These are phyloP conservation scores for Fistulina hepatica DNA, from an alignment of 1,284 basidiomycete species.

Conservation along the genomic window DNA sequence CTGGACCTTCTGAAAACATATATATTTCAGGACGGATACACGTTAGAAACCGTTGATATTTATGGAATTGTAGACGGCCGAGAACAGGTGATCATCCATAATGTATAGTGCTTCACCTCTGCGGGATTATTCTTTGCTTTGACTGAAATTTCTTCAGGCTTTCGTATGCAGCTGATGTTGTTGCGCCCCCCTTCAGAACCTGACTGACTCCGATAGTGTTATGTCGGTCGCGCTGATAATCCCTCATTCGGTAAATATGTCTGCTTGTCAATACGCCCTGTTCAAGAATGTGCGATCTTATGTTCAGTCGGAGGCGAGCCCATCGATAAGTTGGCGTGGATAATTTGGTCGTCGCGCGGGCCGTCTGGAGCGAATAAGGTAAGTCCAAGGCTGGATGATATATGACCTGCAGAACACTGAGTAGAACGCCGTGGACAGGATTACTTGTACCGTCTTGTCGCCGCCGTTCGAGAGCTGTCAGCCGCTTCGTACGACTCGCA, in stretches of 20 bases:
- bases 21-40: constrained; percentile 50
- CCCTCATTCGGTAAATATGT: constrained; percentile 56
- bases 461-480: constrained; percentile 57
- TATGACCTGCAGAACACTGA: not conserved
- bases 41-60: constrained; percentile 53
- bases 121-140: not conserved
- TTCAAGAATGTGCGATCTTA: not conserved
- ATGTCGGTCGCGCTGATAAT: constrained; percentile 69
- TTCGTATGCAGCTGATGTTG: constrained; percentile 16
- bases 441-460: constrained; percentile 66
- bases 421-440: constrained; percentile 34
- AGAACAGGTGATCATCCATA: constrained; percentile 43
- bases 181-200: not conserved
- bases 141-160: constrained; percentile 18
- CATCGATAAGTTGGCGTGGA: constrained; percentile 50
- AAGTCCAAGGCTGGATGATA: not conserved
- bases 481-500: constrained; percentile 70
- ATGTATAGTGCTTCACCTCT: constrained; percentile 28
- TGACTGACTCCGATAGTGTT: constrained; percentile 36
- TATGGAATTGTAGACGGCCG: constrained; percentile 40
- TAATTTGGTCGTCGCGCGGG: constrained; percentile 65
- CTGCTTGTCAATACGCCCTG: not conserved
- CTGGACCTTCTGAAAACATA: constrained; percentile 8
- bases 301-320: constrained; percentile 68
- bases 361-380: constrained; percentile 82